Percentiles rank a stretch among this genome's conserved stretches.
These are phyloP conservation scores for Taiozyma onychis DNA, from an alignment of 1,139 yeast genomes.

Conservation along the genomic window DNA sequence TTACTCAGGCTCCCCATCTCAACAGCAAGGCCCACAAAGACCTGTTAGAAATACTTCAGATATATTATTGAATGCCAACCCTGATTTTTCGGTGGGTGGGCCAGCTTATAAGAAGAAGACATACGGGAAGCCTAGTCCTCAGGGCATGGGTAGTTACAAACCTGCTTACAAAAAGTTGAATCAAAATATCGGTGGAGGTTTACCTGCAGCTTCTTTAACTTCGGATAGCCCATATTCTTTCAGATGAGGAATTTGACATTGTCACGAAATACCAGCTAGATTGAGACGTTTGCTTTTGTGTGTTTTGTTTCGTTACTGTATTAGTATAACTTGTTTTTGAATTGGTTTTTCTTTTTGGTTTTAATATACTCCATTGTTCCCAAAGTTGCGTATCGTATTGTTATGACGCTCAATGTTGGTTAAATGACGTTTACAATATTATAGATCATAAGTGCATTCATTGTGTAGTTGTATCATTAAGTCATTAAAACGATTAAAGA, in stretches of 20 bases:
- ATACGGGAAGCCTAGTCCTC: slow-evolving; percentile 18
- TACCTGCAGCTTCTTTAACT: slow-evolving; percentile 28
- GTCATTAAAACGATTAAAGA: neutral
- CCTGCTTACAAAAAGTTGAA: slow-evolving; percentile 33
- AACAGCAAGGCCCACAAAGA: slow-evolving; percentile 8
- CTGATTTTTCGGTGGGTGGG: slow-evolving; percentile 42
- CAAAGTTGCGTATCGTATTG: neutral
- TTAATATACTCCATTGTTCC: neutral
- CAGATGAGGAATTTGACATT: slow-evolving; percentile 8
- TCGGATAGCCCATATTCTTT: slow-evolving; percentile 23
- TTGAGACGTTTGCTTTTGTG: neutral
- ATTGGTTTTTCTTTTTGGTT: neutral
- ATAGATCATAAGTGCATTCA: neutral
- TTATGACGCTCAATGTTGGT: neutral
- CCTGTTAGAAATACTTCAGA: slow-evolving; percentile 38
- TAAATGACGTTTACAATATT: neutral
- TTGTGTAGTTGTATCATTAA: neutral
- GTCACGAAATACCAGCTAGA: neutral
- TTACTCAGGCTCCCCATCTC: slow-evolving; percentile 13
- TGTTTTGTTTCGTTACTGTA: neutral
- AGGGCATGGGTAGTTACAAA: slow-evolving; percentile 21
- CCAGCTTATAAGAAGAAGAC: slow-evolving; percentile 23
- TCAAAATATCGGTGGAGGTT: slow-evolving; percentile 11
- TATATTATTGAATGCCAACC: slow-evolving; percentile 43
- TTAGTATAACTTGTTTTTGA: neutral